These are phyloP conservation scores for Rhodosporidiobolus odoratus DNA, from an alignment of 768 basidiomycete genomes.

Conservation along the genomic window DNA sequence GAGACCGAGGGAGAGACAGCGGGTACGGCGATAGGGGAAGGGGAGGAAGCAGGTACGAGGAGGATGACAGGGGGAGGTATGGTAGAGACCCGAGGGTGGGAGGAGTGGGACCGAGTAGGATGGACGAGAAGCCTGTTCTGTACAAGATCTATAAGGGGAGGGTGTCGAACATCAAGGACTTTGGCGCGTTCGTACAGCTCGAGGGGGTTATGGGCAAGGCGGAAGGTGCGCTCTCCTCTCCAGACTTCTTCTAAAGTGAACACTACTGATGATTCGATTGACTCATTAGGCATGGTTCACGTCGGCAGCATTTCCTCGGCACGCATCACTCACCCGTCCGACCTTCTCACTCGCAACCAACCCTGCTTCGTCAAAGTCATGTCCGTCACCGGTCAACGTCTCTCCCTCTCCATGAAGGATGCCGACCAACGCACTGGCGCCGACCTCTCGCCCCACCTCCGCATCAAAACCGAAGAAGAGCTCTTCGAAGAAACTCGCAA, in stretches of 20 bases:
- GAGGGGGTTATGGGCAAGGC: constrained; percentile 79
- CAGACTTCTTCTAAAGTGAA: constrained; percentile 3
- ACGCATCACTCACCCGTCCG: constrained; percentile 77
- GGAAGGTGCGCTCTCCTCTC: constrained; percentile 62
- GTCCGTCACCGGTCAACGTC: constrained; percentile 73
- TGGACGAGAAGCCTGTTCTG: constrained; percentile 78
- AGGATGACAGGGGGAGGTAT: constrained; percentile 49
- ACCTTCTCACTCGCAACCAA: constrained; percentile 78
- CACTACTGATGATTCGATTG: constrained; percentile 3
- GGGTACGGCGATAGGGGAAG: constrained; percentile 39
- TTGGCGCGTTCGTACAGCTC: constrained; percentile 86
- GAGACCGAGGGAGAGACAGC: constrained; percentile 31
- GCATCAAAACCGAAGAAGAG: constrained; percentile 90
- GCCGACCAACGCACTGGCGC: constrained; percentile 85
- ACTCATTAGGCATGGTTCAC: constrained; percentile 80
- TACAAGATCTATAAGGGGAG: constrained; percentile 93
- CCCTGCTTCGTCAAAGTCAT: constrained; percentile 92
- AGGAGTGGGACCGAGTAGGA: constrained; percentile 37
- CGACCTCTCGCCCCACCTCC: constrained; percentile 89
- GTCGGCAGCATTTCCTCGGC: constrained; percentile 82
- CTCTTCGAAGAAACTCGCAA: constrained; percentile 69
- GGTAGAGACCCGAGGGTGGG: constrained; percentile 46
- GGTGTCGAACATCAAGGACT: constrained; percentile 81
- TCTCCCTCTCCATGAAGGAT: constrained; percentile 94
- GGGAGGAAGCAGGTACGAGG: constrained; percentile 34